A percentile compares a stretch with the other conserved stretches of the same genome.
Evolutionary conservation across 2,329 filamentous ascomycete genomes (phyloP).

Genomic region (Colletotrichum sp.): DNA sequence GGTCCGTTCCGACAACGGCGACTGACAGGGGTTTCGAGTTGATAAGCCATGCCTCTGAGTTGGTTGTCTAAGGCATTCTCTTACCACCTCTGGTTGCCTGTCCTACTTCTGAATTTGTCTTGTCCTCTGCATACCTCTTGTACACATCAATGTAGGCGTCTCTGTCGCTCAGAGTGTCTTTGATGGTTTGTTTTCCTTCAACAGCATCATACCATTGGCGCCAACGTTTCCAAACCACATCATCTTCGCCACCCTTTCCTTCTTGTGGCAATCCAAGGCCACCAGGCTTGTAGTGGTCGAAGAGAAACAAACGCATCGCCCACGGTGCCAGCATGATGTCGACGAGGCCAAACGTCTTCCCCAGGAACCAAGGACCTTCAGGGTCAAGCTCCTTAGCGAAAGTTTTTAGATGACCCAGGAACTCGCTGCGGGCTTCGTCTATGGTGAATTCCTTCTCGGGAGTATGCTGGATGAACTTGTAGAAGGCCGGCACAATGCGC

Average conservation of each 20-base stretch:
- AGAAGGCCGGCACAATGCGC: constrained; percentile 72
- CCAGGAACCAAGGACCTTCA: constrained; percentile 68
- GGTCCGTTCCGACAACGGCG: neutral
- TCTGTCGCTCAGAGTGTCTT: constrained; percentile 70
- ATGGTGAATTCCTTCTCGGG: constrained; percentile 52
- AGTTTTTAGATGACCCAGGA: constrained; percentile 62
- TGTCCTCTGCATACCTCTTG: constrained; percentile 69
- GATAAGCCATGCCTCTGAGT: neutral
- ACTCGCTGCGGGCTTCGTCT: constrained; percentile 60
- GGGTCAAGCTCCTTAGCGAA: constrained; percentile 67
- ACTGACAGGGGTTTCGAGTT: neutral
- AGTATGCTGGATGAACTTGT: constrained; percentile 65
- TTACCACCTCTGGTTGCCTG: constrained; percentile 68
- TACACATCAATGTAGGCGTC: constrained; percentile 74
- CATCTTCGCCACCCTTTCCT: constrained; percentile 45
- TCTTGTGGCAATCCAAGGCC: constrained; percentile 50
- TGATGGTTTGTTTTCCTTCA: constrained; percentile 64
- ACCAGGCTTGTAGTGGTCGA: constrained; percentile 74
- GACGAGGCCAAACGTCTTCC: constrained; percentile 66
- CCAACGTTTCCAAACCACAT: constrained; percentile 68
- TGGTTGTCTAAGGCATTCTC: constrained; percentile 56
- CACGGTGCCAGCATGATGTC: constrained; percentile 77
- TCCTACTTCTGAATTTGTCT: constrained; percentile 64
- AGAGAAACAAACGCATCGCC: constrained; percentile 73
- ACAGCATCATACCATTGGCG: constrained; percentile 67